These are phyloP conservation scores for Sporobolomyces roseus DNA, from an alignment of 768 basidiomycete species.

Conservation along the genomic window DNA sequence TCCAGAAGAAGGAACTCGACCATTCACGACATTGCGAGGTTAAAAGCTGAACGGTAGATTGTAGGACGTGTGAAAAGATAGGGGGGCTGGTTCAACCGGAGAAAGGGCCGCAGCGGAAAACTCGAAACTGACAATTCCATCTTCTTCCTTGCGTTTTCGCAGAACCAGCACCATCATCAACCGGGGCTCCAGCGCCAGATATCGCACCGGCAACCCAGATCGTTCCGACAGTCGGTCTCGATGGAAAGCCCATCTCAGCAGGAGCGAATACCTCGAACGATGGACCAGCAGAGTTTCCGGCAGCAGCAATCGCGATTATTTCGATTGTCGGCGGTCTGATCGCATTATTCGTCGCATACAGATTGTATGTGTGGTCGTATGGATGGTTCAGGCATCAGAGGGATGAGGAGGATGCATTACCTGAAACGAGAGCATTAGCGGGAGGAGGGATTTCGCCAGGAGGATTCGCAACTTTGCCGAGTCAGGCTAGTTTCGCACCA, in stretches of 20 bases:
- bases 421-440: background rate
- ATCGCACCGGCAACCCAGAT: conserved; percentile 26
- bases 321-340: conserved; percentile 28
- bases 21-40: too few relatives aligned
- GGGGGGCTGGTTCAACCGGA: too few relatives aligned
- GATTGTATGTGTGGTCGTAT: conserved; percentile 27
- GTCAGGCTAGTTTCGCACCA: conserved; percentile 25
- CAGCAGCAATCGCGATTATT: conserved; percentile 35
- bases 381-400: background rate
- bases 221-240: conserved; percentile 29
- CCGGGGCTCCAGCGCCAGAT: background rate
- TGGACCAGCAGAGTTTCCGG: conserved; percentile 29
- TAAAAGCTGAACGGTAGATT: too few relatives aligned
- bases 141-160: too few relatives aligned
- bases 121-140: background rate
- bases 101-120: too few relatives aligned
- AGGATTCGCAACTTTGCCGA: conserved; percentile 24
- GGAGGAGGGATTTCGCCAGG: background rate
- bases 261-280: conserved; percentile 1
- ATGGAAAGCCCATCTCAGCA: conserved; percentile 16
- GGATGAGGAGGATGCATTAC: background rate
- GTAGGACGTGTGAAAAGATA: too few relatives aligned
- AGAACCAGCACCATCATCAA: background rate
- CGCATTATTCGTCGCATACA: conserved; percentile 29
- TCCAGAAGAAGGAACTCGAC: too few relatives aligned